A percentile compares a stretch with the other conserved stretches of the same genome.
Evolutionary conservation across 768 basidiomycete species (phyloP).

Genomic region (Trametes cubensis): DNA sequence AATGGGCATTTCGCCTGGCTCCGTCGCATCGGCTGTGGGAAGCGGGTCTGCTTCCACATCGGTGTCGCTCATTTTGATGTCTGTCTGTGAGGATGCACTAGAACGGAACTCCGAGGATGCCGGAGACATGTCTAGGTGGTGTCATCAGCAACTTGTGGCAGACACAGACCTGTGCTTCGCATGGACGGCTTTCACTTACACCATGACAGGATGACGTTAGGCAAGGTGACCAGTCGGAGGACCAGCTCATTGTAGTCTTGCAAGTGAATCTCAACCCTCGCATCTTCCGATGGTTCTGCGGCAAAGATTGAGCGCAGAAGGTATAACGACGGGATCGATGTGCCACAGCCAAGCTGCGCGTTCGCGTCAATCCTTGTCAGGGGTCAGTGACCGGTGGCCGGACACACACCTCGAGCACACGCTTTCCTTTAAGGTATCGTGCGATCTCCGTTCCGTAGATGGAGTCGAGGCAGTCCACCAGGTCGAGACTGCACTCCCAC

Average conservation of each 20-base stretch:
- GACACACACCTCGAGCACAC: constrained; percentile 69
- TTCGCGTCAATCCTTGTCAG: not conserved
- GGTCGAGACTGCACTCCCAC: constrained; percentile 94
- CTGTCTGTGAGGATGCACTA: constrained; percentile 20
- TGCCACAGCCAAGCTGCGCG: constrained; percentile 89
- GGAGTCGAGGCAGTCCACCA: constrained; percentile 66
- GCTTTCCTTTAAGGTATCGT: constrained; percentile 47
- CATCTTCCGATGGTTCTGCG: constrained; percentile 25
- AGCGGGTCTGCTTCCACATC: constrained; percentile 32
- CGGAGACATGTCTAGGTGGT: constrained; percentile 58
- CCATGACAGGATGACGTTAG: constrained; percentile 80
- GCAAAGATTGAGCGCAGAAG: constrained; percentile 66
- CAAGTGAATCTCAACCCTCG: constrained; percentile 63
- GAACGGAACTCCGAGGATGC: constrained; percentile 53
- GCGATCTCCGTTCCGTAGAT: constrained; percentile 31
- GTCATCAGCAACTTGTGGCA: not conserved
- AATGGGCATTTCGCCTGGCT: constrained; percentile 64
- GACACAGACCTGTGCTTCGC: not conserved
- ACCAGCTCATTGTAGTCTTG: constrained; percentile 93
- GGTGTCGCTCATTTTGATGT: constrained; percentile 25
- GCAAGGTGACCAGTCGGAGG: constrained; percentile 74
- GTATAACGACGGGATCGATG: constrained; percentile 80
- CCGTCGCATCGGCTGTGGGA: constrained; percentile 37
- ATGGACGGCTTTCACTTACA: constrained; percentile 53
- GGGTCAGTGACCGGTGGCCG: not conserved